Conservation (phyloP, 1,284 basidiomycete genomes). For the Xerocomus minutiporus region DNA sequence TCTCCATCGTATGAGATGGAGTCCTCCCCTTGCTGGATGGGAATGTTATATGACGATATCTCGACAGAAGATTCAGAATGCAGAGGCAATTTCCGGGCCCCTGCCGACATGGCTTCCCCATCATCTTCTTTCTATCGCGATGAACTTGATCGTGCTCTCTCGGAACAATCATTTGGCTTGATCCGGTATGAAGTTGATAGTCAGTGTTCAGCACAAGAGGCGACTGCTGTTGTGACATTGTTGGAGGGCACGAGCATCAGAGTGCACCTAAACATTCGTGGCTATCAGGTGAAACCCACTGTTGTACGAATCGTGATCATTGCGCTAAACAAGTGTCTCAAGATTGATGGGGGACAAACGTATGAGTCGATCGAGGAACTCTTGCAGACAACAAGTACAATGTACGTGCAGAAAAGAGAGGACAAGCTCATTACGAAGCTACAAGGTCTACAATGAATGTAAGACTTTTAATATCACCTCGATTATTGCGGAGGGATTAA, state of each 20-base stretch:
- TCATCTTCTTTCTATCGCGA: conserved; percentile 41
- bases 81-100: conserved; percentile 7
- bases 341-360: conserved; percentile 22
- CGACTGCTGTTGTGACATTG: conserved; percentile 49
- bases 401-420: conserved; percentile 46
- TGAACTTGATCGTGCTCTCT: conserved; percentile 52
- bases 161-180: conserved; percentile 59
- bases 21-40: conserved; percentile 26
- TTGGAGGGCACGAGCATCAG: conserved; percentile 49
- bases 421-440: conserved; percentile 47
- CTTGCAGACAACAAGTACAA: conserved; percentile 47
- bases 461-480: neutral
- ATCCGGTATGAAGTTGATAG: conserved; percentile 39
- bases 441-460: conserved; percentile 36
- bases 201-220: conserved; percentile 40
- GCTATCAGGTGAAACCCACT: conserved; percentile 44
- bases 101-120: conserved; percentile 19
- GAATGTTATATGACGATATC: conserved; percentile 30
- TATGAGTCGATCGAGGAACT: conserved; percentile 59
- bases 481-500: conserved; percentile 6
- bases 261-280: conserved; percentile 48
- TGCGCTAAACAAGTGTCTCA: conserved; percentile 2
- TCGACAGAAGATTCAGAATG: conserved; percentile 14
- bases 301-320: neutral
- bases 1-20: neutral